Evolutionary conservation across 179 eudicot species (phyloP), one percentile per base, ranked within the genome.

Genomic region (Drosera spatulata): DNA sequence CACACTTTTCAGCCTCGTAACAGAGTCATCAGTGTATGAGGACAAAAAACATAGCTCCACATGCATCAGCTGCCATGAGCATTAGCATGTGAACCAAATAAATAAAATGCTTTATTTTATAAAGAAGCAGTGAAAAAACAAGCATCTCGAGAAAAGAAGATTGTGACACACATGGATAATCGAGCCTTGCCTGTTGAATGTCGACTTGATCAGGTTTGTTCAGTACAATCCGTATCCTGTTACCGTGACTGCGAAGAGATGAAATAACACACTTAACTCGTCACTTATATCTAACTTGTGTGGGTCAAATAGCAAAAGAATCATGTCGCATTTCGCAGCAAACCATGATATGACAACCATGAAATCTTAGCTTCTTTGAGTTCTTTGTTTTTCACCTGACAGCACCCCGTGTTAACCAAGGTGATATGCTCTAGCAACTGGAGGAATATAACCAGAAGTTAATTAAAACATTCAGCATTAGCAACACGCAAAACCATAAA

Each of bases 171-270:
- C 4, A 7, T 50, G 13, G 53, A n/a, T 50, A 43, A 45, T 61
- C 37, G 46, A 11, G 50, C 15, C 83, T 69, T 71, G 81, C 96
- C 73, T 91, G 88, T 57, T 91, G 96, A 53, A 95, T 91, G 71
- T 91, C 95, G 60, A 91, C 89, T 88, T 91, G 96, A 59, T 91
- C 95, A 53, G 96, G 95, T 46, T 91, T 91, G 73, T 91, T 91
- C 11, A 91, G 67, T 49, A 91, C 96, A 7, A 91, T 95, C 46
- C 96, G 95, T 59, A 91, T 88, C 69, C 88, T 91, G 67, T 91
- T 96, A 66, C 88, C 97, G 65, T 91, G 83, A 55, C 95, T 95
- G 3, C 82, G 88, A 8, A 91, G 47, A 41, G 96, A 88, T 54
- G 96, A 82, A 64, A 91, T 85, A 37, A 91, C 96, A 42, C 97